Evolutionary conservation across 495 filamentous ascomycete species (phyloP), one percentile per base, ranked within the genome.

Genomic region (Paragyromitra xinjiangensis): DNA sequence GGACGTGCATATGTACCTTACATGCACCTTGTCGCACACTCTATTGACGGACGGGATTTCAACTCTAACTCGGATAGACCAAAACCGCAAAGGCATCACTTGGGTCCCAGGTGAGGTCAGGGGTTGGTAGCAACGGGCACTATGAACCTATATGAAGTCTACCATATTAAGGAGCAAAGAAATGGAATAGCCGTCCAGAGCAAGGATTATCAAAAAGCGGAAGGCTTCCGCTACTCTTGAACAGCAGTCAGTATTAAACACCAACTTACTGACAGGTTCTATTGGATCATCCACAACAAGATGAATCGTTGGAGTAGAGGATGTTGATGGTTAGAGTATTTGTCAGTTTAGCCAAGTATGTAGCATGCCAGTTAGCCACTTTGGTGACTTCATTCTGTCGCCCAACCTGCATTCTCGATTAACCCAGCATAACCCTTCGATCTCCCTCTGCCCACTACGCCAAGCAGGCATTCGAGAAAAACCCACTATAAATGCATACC

Each of bases 21-120:
- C 74, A 77, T 77, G 29, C 19, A 22, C 24, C 29, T 45, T 75
- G 56, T 48, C 68, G 67, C 59, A 76, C 67, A 45, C 66, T 58
- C 14, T 69, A 58, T 69, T 64, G 61, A 44, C 69, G 64, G 19
- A 42, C 50, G 68, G 68, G 56, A 72, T n/a, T n/a, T 64, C 59
- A 24, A 58, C 51, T 22, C 70, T 62, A 66, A 37, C 56, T 12
- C 45, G n/a, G 24, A 45, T 61, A 48, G 40, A 42, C 62, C 63
- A 73, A 73, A 71, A 73, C 71, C 56, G 71, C 71, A 73, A 73
- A 70, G 65, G 73, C 65, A 70, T 77, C 69, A 73, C 74, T 73
- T 66, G 61, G 61, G 68, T 72, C 73, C 73, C 67, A 71, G 59
- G 40, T 58, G 34, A 77, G 50, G 74, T 50, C 74, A 77, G 74